These are phyloP conservation scores for Solanum hybrid DNA, from an alignment of 305 asterid genomes.

Conservation along the genomic window DNA sequence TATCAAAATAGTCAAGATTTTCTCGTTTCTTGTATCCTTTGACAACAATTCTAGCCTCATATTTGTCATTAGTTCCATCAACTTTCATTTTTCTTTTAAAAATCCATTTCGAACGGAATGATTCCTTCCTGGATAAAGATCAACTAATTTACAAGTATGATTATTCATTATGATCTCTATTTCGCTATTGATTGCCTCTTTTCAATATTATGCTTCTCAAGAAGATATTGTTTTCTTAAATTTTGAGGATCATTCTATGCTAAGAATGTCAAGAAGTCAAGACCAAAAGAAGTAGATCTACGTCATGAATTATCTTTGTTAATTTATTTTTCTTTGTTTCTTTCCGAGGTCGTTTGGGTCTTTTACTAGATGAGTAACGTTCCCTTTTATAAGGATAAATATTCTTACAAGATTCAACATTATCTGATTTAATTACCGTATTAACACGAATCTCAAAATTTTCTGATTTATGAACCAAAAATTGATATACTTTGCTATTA, in stretches of 20 bases:
- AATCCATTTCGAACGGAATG: background rate
- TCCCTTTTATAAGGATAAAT: background rate
- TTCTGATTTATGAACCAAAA: background rate
- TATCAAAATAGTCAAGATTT: background rate
- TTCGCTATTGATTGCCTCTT: background rate
- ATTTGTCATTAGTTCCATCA: background rate
- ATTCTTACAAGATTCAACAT: background rate
- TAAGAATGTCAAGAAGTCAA: background rate
- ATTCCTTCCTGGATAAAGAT: background rate
- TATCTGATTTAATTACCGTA: background rate
- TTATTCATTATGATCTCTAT: background rate
- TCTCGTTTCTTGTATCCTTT: background rate
- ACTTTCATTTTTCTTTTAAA: background rate
- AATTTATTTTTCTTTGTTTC: background rate
- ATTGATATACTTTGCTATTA: background rate
- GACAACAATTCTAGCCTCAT: background rate
- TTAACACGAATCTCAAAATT: background rate
- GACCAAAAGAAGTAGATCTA: background rate
- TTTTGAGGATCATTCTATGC: background rate
- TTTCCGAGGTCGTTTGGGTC: background rate
- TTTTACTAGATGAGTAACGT: background rate
- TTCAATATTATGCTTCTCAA: background rate
- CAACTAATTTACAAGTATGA: background rate
- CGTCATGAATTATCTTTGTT: background rate
- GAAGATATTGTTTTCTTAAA: background rate